Evolutionary conservation across 352 stramenopile genomes (phyloP).

Genomic region (Pythium aristosporum): DNA sequence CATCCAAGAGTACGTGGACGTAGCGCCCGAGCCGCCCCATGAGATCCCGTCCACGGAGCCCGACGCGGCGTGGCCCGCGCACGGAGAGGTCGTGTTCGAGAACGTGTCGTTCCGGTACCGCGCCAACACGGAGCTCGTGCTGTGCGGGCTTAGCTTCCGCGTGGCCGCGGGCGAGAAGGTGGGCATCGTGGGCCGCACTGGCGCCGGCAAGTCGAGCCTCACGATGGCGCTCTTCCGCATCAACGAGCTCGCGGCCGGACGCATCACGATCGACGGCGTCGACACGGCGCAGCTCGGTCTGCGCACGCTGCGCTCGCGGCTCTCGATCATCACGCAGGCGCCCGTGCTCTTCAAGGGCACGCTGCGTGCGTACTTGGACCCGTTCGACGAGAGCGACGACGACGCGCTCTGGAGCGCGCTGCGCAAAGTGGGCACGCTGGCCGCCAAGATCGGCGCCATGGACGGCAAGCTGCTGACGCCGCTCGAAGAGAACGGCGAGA

Average conservation of each 20-base stretch:
- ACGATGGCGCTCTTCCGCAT: constrained; percentile 91
- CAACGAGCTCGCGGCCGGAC: constrained; percentile 84
- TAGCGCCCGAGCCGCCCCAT: constrained; percentile 23
- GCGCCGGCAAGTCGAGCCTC: constrained; percentile 83
- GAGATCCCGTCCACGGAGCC: constrained; percentile 29
- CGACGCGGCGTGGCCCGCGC: constrained; percentile 60
- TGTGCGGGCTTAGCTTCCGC: constrained; percentile 42
- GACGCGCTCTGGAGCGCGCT: constrained; percentile 51
- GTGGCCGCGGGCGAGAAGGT: constrained; percentile 65
- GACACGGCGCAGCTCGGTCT: constrained; percentile 80
- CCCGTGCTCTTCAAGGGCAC: constrained; percentile 91
- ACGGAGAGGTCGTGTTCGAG: constrained; percentile 78
- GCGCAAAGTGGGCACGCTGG: constrained; percentile 34
- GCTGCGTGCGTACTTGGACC: constrained; percentile 90
- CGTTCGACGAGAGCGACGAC: constrained; percentile 80
- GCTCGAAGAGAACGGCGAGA: constrained; percentile 92
- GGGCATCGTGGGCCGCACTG: constrained; percentile 90
- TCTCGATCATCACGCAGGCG: constrained; percentile 94
- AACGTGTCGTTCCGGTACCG: constrained; percentile 89
- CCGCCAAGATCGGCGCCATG: constrained; percentile 37
- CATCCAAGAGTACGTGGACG: constrained; percentile 72
- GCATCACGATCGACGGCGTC: constrained; percentile 87
- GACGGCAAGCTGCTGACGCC: constrained; percentile 40
- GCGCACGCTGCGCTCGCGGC: constrained; percentile 64
- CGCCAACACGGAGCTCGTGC: constrained; percentile 45